Evolutionary conservation across 163 green algal species (phyloP).

Genomic region (Chlorella variabilis): DNA sequence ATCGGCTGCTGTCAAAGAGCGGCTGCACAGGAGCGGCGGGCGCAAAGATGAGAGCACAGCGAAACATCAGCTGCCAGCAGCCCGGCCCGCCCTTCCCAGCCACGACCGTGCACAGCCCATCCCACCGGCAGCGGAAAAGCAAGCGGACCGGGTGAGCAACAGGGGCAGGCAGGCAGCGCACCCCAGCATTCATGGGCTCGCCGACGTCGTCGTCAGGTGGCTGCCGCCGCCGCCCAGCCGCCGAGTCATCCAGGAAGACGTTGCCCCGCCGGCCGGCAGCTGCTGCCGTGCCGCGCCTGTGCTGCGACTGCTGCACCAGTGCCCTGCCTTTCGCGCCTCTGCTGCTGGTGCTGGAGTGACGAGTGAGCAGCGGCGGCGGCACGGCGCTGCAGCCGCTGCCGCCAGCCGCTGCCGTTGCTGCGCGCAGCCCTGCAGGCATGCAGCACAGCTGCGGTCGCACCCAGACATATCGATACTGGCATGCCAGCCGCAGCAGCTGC

Average conservation of each 20-base stretch:
- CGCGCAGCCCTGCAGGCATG: not conserved
- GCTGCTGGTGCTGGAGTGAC: no score
- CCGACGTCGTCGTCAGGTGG: not conserved
- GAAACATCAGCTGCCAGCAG: no score
- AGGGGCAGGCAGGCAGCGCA: not conserved
- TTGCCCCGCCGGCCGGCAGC: slow-evolving; percentile 6
- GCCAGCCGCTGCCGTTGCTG: not conserved
- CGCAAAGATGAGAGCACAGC: not conserved
- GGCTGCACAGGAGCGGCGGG: slow-evolving; percentile 12
- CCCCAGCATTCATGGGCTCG: not conserved
- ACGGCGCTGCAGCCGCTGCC: not conserved
- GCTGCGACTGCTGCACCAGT: not conserved
- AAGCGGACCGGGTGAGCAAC: no score
- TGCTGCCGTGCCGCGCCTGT: not conserved
- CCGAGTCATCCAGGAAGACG: slow-evolving; percentile 25
- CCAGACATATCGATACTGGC: not conserved
- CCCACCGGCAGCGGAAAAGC: no score
- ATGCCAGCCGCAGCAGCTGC: slow-evolving; percentile 1
- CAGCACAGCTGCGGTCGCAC: not conserved
- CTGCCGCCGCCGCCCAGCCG: not conserved
- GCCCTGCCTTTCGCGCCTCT: not conserved
- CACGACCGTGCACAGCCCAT: no score
- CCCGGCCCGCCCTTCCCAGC: no score
- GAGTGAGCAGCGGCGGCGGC: not conserved
- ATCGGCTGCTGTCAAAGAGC: slow-evolving; percentile 45